phyloP scores from a whole-genome alignment of 257 asterid species.

The Salvia hispanica region DNA sequence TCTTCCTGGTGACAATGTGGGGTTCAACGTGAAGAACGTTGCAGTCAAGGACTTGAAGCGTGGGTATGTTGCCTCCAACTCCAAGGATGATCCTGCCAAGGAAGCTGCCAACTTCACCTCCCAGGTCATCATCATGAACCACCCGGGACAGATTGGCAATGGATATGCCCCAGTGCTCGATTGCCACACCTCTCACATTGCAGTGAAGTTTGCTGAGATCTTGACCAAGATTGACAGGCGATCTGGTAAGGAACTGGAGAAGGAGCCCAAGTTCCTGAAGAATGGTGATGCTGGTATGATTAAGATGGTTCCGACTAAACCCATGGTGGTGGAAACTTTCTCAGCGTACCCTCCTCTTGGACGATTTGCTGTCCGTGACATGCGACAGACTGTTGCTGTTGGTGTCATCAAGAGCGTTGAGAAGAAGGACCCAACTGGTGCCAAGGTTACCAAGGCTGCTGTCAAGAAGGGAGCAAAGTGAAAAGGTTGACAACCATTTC shows the following conservation, averaged over 20 bases:
- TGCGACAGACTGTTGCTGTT: conserved; percentile 60
- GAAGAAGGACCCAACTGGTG: conserved; percentile 60
- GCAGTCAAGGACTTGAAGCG: conserved; percentile 69
- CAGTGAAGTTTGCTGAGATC: conserved; percentile 61
- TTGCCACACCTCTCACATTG: conserved; percentile 70
- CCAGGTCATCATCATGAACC: conserved; percentile 74
- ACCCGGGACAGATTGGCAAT: conserved; percentile 68
- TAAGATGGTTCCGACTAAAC: conserved; percentile 60
- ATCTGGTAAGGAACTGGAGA: conserved; percentile 61
- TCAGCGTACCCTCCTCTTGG: conserved; percentile 52
- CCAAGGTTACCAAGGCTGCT: conserved; percentile 62
- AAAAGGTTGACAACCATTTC: neutral
- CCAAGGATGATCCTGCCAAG: conserved; percentile 63
- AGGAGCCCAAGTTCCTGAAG: conserved; percentile 72
- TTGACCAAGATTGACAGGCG: conserved; percentile 57
- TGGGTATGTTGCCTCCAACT: conserved; percentile 60
- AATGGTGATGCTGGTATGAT: conserved; percentile 60
- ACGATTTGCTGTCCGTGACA: conserved; percentile 58
- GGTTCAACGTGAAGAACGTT: conserved; percentile 66
- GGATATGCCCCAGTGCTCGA: conserved; percentile 74
- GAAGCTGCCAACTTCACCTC: conserved; percentile 58
- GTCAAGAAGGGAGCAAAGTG: conserved; percentile 53
- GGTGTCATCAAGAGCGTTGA: conserved; percentile 51
- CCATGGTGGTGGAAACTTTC: conserved; percentile 58
- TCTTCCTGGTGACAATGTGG: conserved; percentile 82